Base-by-base conservation (phyloP, 202 grass and related monocot genomes). In the Eragrostis tef region DNA sequence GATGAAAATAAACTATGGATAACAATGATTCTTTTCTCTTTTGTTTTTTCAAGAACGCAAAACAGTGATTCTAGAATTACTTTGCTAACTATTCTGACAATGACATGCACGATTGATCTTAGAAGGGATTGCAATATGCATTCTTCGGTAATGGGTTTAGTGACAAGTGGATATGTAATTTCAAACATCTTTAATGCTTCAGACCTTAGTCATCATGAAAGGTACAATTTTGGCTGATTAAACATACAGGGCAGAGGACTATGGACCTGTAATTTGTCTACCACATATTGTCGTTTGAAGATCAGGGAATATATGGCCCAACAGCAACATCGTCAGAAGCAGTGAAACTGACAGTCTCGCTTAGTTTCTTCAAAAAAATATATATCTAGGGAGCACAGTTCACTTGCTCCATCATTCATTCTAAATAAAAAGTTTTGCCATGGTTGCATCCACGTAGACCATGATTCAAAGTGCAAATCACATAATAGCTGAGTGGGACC, bases 261-360 rank as follows among this genome's bases (percentile, higher is more conserved):
- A 27, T 70, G 42, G 82, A 76, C 77, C 45, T 56, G 1, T 66
- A 76, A 50, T 77, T 85, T 77, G 77, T 89, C 71, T 81, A 65
- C 16, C 56, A 42, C 1, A 9, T 5, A 66, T 15, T 77, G 82
- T 66, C 57, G 26, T 77, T 76, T 71, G 21, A 81, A 22, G 16
- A 70, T 17, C 54, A 17, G 21, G 39, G 57, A 81, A 64, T 80
- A 56, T 70, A 70, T 56, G 21, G n/a, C 45, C 70, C 46, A 64
- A 19, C 31, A 56, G 51, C 71, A 43, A 22, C 57, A 19, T 77
- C 45, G 71, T 46, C 57, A 48, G 6, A 25, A 47, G 27, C 47
- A 16, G 46, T 70, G 13, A 36, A 69, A 12, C 70, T 34, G 61
- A 39, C 56, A 27, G 51, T 48, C 8, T 45, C 24, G n/a, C 45